Evolutionary conservation across 768 basidiomycete species (phyloP), one percentile per base, ranked within the genome.

Genomic region (Phylloporus sp.): DNA sequence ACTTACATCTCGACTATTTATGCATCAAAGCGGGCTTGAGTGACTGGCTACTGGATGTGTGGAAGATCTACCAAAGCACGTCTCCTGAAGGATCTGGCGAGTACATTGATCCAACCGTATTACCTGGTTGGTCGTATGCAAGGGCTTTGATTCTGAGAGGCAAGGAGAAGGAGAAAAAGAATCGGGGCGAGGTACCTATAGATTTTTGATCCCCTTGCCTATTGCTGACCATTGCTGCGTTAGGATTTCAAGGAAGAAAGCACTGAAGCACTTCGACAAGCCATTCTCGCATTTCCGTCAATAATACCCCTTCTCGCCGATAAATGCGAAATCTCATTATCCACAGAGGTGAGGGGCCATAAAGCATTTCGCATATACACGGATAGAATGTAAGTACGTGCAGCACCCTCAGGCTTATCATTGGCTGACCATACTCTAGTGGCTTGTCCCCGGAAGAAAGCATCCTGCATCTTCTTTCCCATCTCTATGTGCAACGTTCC

Each of bases 401-500:
- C 9, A n/a, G n/a, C n/a, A n/a, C 13, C 49, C 38, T 50, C 28
- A 23, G 13, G 32, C 26, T 15, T 13, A 15, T 41, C 41, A 8
- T 24, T 22, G 6, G 26, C 54, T 69, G 46, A 57, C 54, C 27
- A 31, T 50, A 40, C 18, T 40, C 13, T 52, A 59, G 58, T 75
- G 80, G 44, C 66, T 63, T 48, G 34, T 63, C 80, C 16, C 61
- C 72, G 0, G 64, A 72, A 15, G 63, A 78, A 23, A 68, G 73
- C 9, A 77, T 79, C 3, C 70, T 92, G 0, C 87, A 97, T 57
- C 80, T 97, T 8, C 78, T 97, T 4, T 88, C 90, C 0, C 90
- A 94, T 61, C 80, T 97, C 22, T 98, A 98, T 66, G 89, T 80
- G 4, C 81, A 86, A 38, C 86, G 91, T 7, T 88, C 91, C 0